phyloP scores from a whole-genome alignment of 2,329 filamentous ascomycete genomes.

The Chaetomium olivaceum region DNA sequence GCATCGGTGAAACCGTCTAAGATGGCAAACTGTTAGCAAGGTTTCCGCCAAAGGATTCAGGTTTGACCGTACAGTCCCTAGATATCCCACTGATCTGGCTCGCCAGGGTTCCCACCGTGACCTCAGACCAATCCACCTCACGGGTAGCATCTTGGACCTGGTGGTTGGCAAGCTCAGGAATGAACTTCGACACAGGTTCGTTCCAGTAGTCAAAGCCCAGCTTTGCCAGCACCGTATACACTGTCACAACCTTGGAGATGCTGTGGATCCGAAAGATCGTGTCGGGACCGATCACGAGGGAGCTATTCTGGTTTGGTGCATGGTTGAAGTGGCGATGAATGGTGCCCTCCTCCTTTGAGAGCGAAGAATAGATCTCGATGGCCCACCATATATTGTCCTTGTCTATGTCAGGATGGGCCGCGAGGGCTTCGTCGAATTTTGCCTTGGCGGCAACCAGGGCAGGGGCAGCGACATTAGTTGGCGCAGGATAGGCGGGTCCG shows the following conservation, averaged over 20 bases:
- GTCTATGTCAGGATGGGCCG: not conserved
- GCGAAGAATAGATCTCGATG: not conserved
- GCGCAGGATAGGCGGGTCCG: not conserved
- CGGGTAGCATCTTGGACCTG: not conserved
- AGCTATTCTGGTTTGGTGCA: not conserved
- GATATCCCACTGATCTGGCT: slow-evolving; percentile 30
- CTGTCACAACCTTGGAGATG: slow-evolving; percentile 47
- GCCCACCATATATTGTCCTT: not conserved
- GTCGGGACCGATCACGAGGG: slow-evolving; percentile 34
- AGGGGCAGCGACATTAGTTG: not conserved
- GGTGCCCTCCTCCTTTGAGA: not conserved
- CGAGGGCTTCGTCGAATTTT: not conserved
- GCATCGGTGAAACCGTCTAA: slow-evolving; percentile 9
- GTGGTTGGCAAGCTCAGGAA: slow-evolving; percentile 41
- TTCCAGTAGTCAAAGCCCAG: slow-evolving; percentile 42
- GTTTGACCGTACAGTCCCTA: slow-evolving; percentile 23
- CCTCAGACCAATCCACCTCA: slow-evolving; percentile 26
- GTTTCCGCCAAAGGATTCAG: not conserved
- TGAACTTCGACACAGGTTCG: slow-evolving; percentile 42
- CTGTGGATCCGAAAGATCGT: slow-evolving; percentile 45
- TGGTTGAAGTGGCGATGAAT: slow-evolving; percentile 3
- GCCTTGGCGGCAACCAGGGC: not conserved
- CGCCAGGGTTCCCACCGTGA: slow-evolving; percentile 30
- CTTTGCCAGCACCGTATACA: slow-evolving; percentile 44
- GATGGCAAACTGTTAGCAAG: not conserved